Percentiles rank a stretch among this genome's conserved stretches.
These are phyloP conservation scores for Leersia perrieri DNA, from an alignment of 176 grass and related monocot genomes.

Conservation along the genomic window DNA sequence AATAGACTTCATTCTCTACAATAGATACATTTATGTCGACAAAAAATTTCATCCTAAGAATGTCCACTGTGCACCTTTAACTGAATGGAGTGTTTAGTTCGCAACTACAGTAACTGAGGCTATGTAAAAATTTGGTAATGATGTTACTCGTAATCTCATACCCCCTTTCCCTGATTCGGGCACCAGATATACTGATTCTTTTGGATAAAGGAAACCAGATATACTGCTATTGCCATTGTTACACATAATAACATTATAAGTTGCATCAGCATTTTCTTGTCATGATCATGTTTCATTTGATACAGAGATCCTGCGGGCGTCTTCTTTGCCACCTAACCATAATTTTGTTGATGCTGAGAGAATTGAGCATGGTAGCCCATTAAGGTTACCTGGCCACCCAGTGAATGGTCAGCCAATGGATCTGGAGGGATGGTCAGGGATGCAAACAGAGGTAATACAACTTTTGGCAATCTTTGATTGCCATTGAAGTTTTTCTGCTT, in stretches of 20 bases:
- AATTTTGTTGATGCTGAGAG: slow-evolving; percentile 88
- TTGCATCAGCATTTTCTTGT: not conserved
- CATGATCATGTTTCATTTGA: slow-evolving; percentile 35
- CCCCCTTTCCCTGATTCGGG: not conserved
- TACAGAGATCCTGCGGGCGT: slow-evolving; percentile 89
- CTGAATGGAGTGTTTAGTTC: slow-evolving; percentile 4
- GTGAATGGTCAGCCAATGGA: slow-evolving; percentile 96
- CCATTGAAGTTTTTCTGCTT: not conserved
- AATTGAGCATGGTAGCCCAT: slow-evolving; percentile 78
- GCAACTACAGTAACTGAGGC: not conserved
- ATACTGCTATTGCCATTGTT: slow-evolving; percentile 11
- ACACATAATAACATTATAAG: not conserved
- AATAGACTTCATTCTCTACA: slow-evolving; percentile 4
- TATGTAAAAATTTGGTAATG: not conserved
- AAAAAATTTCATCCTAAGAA: not conserved
- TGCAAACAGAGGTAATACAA: slow-evolving; percentile 78
- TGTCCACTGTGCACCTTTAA: slow-evolving; percentile 4
- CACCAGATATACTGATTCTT: not conserved
- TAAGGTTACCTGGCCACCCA: slow-evolving; percentile 77
- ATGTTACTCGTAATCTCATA: not conserved
- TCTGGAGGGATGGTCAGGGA: slow-evolving; percentile 80
- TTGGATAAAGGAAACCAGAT: not conserved
- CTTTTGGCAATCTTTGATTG: slow-evolving; percentile 24
- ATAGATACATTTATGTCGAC: slow-evolving; percentile 8
- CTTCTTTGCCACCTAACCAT: slow-evolving; percentile 72